Percentiles rank a stretch among this genome's conserved stretches.
Evolutionary conservation across 1,139 yeast species (phyloP).

Genomic region (Arxiozyma bovina): DNA sequence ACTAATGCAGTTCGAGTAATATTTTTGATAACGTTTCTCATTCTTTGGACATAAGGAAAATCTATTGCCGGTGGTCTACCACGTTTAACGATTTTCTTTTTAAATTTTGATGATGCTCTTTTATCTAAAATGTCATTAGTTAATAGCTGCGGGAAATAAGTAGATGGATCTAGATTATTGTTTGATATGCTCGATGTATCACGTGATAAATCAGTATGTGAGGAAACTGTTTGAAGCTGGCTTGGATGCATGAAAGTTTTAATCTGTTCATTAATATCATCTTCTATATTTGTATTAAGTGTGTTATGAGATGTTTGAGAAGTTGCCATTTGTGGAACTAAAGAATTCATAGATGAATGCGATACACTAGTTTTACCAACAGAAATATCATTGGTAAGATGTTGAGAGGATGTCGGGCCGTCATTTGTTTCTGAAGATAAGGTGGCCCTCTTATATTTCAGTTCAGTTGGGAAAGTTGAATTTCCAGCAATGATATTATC

Average conservation of each 20-base stretch:
- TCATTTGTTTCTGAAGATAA: neutral
- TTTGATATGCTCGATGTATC: neutral
- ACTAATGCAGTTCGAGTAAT: constrained; percentile 64
- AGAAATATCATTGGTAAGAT: neutral
- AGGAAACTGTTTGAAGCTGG: neutral
- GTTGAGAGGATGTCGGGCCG: neutral
- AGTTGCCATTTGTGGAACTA: neutral
- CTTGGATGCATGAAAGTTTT: neutral
- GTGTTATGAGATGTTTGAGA: neutral
- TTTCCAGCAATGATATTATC: neutral
- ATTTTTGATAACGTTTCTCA: constrained; percentile 74
- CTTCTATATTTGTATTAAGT: neutral
- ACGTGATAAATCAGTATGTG: neutral
- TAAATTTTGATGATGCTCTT: neutral
- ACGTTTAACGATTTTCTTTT: constrained; percentile 42
- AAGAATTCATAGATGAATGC: neutral
- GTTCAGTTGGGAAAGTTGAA: neutral
- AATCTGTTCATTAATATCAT: neutral
- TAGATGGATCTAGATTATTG: constrained; percentile 18
- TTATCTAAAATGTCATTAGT: neutral
- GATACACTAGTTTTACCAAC: neutral
- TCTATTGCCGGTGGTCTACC: constrained; percentile 96
- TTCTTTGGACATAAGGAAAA: constrained; percentile 86
- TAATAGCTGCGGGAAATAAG: constrained; percentile 18
- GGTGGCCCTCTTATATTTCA: neutral